phyloP scores from a whole-genome alignment of 225 moss, liverwort and hornwort genomes.

The Antitrichia curtipendula region DNA sequence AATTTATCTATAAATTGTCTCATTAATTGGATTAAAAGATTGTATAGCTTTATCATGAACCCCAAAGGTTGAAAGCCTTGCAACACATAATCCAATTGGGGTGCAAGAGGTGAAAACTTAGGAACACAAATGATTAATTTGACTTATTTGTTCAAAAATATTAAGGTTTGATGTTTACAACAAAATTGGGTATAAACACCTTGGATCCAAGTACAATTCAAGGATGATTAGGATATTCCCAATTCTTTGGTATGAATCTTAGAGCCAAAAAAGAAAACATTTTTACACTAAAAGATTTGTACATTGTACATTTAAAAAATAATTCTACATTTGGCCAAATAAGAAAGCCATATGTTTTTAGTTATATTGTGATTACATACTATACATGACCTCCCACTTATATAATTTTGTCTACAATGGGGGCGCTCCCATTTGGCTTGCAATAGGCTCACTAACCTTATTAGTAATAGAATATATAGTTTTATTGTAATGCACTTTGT shows the following conservation, averaged over 20 bases:
- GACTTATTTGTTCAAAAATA: not conserved
- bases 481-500: too few relatives aligned
- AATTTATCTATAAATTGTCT: too few relatives aligned
- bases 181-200: not conserved
- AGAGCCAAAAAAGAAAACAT: not conserved
- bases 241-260: not conserved
- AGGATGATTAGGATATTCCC: not conserved
- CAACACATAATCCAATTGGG: rapidly evolving
- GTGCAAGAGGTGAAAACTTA: not conserved
- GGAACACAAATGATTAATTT: not conserved
- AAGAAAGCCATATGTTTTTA: rapidly evolving
- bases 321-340: not conserved
- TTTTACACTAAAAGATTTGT: not conserved
- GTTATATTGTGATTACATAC: rapidly evolving
- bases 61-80: not conserved
- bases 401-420: too few relatives aligned
- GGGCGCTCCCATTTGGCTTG: too few relatives aligned
- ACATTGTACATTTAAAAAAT: not conserved
- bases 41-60: too few relatives aligned
- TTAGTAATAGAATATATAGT: too few relatives aligned
- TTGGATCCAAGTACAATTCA: not conserved
- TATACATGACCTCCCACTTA: not conserved
- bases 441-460: too few relatives aligned
- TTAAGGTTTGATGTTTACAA: not conserved
- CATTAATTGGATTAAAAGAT: not conserved